Evolutionary conservation across 2,329 filamentous ascomycete species (phyloP), one percentile per base, ranked within the genome.

Genomic region (Fusarium oxysporum): DNA sequence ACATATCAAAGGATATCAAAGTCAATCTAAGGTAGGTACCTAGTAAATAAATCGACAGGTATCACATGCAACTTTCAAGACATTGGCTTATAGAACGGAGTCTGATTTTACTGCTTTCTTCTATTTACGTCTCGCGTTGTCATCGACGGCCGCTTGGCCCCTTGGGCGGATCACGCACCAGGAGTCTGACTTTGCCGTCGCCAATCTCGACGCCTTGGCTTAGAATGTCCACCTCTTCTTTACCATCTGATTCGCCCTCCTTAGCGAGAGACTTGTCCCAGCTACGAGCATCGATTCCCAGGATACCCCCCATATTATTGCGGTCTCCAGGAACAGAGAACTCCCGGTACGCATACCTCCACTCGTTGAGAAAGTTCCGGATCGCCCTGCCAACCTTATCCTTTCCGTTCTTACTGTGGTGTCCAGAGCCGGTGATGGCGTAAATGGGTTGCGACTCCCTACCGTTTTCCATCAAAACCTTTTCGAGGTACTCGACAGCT

Each of bases 391-490:
- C 96, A 40, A 99, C 94, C 84, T 99, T 99, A 83, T 99, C 96
- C 82, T 98, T 98, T 78, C 96, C 96, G 80, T 98, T 98, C 86
- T 98, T 98, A 81, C 94, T 97, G 83, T 99, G 96, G 79, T 98
- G 95, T 7, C 96, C 96, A 2, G 96, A 98, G 48, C 96, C 96
- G 3, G 95, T 98, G 80, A 99, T 98, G 74, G 95, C 95, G 80
- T 98, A 99, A 45, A 99, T 89, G 6, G 96, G 93, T 28, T 91
- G 89, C 40, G 87, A 88, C 75, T 93, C 91, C 73, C 90, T 87
- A 73, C 87, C 89, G 78, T 98, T 96, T 78, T 97, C 94, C 70
- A 95, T 86, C 28, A 99, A 90, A 43, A 97, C 93, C 72, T 92
- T 92, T 81, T 96, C 94, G 8, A 99, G 89, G 78, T 98, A 98